Conservation (phyloP, 805 yeast species). For the Zygotorulaspora danielsina region DNA sequence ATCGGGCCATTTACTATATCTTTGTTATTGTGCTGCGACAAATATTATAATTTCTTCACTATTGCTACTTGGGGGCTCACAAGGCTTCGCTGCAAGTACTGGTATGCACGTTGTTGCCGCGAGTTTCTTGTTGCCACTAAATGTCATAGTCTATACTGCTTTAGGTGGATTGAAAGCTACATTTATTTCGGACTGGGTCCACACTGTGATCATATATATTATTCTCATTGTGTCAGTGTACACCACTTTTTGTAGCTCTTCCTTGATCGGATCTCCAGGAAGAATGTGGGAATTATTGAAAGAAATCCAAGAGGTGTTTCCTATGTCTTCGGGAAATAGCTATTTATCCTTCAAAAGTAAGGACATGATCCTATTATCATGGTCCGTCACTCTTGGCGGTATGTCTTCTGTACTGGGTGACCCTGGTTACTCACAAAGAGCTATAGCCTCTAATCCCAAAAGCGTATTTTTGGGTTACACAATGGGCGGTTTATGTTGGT, state of each 20-base stretch:
- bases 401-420: conserved; percentile 36
- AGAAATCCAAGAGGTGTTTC: conserved; percentile 34
- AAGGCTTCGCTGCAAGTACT: conserved; percentile 39
- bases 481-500: conserved; percentile 40
- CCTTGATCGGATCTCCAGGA: conserved; percentile 43
- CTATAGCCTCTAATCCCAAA: conserved; percentile 41
- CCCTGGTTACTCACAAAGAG: conserved; percentile 40
- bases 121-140: conserved; percentile 42
- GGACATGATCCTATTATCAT: conserved; percentile 31
- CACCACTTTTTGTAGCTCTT: conserved; percentile 37
- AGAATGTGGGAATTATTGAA: conserved; percentile 41
- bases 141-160: conserved; percentile 46
- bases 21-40: conserved; percentile 38
- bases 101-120: conserved; percentile 47
- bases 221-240: conserved; percentile 37
- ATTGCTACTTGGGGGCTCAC: conserved; percentile 44
- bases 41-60: conserved; percentile 39
- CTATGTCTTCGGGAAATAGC: conserved; percentile 32
- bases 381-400: conserved; percentile 36
- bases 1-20: conserved; percentile 36
- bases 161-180: conserved; percentile 51
- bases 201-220: conserved; percentile 43
- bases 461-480: conserved; percentile 37
- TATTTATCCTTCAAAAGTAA: conserved; percentile 35
- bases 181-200: conserved; percentile 49